These are phyloP conservation scores for Starmerella sp. DNA, from an alignment of 805 yeast species.

Conservation along the genomic window DNA sequence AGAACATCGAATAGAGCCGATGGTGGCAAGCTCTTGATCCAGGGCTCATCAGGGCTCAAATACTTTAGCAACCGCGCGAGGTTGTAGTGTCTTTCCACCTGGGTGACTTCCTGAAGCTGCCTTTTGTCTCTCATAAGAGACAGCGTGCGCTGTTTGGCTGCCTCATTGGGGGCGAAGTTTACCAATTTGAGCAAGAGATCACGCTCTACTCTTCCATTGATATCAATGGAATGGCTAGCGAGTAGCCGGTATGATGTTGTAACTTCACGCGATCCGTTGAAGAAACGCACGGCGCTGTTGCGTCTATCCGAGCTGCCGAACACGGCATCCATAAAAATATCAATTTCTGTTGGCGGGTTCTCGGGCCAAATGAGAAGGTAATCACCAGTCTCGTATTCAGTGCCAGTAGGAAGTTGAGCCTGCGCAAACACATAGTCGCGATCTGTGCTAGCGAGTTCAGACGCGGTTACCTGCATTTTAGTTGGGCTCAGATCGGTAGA, in stretches of 20 bases:
- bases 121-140: conserved; percentile 45
- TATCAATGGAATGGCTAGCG: conserved; percentile 62
- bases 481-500: not conserved
- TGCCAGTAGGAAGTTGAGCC: conserved; percentile 38
- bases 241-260: conserved; percentile 61
- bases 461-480: not conserved
- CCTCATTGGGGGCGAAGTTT: conserved; percentile 57
- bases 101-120: conserved; percentile 29
- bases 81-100: not conserved
- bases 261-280: conserved; percentile 36
- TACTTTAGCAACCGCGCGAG: conserved; percentile 47
- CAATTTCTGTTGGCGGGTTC: conserved; percentile 52
- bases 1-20: conserved; percentile 54
- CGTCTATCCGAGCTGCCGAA: conserved; percentile 33
- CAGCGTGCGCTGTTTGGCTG: conserved; percentile 33
- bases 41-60: conserved; percentile 48
- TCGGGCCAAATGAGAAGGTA: conserved; percentile 83
- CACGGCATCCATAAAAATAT: conserved; percentile 43
- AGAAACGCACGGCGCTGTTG: conserved; percentile 39
- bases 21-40: conserved; percentile 57
- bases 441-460: conserved; percentile 6
- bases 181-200: conserved; percentile 52
- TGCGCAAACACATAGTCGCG: conserved; percentile 49
- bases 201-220: conserved; percentile 71
- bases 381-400: conserved; percentile 70